These are phyloP conservation scores for Penicillium simplicissimum DNA, from an alignment of 495 filamentous ascomycete species.

Conservation along the genomic window DNA sequence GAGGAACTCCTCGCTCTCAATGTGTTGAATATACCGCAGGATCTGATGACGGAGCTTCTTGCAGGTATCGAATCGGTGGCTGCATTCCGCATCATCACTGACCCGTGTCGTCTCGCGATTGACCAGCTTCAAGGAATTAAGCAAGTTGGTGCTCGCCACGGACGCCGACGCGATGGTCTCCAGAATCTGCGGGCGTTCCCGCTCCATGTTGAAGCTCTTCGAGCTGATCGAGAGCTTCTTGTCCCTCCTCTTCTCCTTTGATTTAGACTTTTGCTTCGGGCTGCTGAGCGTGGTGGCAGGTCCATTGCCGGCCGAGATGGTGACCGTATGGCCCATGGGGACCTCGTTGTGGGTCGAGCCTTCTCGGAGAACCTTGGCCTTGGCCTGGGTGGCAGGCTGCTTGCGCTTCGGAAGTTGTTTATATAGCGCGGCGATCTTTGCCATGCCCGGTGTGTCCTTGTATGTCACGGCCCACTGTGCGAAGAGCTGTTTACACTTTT, in stretches of 20 bases:
- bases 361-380: conserved; percentile 78
- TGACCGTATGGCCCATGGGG: conserved; percentile 48
- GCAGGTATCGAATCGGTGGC: conserved; percentile 80
- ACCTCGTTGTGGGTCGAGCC: conserved; percentile 64
- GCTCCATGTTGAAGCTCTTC: conserved; percentile 76
- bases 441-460: conserved; percentile 78
- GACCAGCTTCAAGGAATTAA: conserved; percentile 85
- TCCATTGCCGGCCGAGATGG: conserved; percentile 43
- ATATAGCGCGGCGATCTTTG: conserved; percentile 75
- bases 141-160: conserved; percentile 85
- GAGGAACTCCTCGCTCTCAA: conserved; percentile 81
- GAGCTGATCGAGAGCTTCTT: conserved; percentile 33
- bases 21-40: conserved; percentile 81
- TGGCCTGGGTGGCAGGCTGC: conserved; percentile 65
- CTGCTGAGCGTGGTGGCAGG: conserved; percentile 39
- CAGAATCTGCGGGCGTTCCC: conserved; percentile 82
- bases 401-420: conserved; percentile 72
- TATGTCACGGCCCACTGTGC: conserved; percentile 84
- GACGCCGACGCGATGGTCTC: conserved; percentile 79
- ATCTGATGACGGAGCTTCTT: conserved; percentile 82
- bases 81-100: conserved; percentile 75
- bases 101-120: conserved; percentile 88
- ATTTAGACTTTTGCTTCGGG: conserved; percentile 40
- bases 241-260: conserved; percentile 42
- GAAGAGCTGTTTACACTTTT: conserved; percentile 84